A percentile compares a stretch with the other conserved stretches of the same genome.
These are phyloP conservation scores for Biscogniauxia sp. DNA, from an alignment of 2,329 filamentous ascomycete species.

Conservation along the genomic window DNA sequence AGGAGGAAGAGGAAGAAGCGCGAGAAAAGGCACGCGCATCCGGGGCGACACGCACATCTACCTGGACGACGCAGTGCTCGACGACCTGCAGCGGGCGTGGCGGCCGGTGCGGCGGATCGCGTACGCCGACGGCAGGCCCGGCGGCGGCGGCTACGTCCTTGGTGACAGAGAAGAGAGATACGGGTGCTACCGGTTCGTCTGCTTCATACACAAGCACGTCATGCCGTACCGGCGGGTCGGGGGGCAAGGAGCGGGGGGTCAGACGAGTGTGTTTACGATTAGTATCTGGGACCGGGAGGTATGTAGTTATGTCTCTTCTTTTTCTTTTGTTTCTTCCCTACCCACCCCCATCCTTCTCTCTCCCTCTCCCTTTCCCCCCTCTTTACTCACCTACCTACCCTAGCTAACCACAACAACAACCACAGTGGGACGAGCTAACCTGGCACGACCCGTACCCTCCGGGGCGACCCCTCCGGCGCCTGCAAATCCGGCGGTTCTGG, in stretches of 20 bases:
- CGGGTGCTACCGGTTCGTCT: conserved; percentile 21
- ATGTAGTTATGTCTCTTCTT: too few relatives aligned
- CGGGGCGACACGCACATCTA: background rate
- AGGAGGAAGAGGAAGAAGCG: too few relatives aligned
- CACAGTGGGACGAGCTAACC: conserved; percentile 19
- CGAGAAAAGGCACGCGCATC: too few relatives aligned
- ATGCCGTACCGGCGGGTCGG: conserved; percentile 6
- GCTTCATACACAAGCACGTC: conserved; percentile 23
- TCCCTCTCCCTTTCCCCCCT: too few relatives aligned
- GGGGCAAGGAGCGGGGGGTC: background rate
- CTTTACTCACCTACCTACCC: too few relatives aligned
- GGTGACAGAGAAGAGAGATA: background rate
- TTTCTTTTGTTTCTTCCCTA: background rate
- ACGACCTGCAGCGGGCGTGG: conserved; percentile 15
- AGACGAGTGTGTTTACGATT: conserved; percentile 20
- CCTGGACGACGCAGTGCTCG: conserved; percentile 6
- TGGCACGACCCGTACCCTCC: conserved; percentile 23
- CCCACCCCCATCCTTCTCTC: too few relatives aligned
- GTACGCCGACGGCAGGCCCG: background rate
- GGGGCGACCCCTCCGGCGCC: conserved; percentile 11
- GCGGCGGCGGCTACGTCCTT: too few relatives aligned
- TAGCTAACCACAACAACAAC: too few relatives aligned
- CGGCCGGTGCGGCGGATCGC: background rate
- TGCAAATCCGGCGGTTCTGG: conserved; percentile 19
- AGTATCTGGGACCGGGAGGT: conserved; percentile 27